Evolutionary conservation across 2,329 filamentous ascomycete genomes (phyloP), one percentile per base, ranked within the genome.

Genomic region (Microcyclosporella mali): DNA sequence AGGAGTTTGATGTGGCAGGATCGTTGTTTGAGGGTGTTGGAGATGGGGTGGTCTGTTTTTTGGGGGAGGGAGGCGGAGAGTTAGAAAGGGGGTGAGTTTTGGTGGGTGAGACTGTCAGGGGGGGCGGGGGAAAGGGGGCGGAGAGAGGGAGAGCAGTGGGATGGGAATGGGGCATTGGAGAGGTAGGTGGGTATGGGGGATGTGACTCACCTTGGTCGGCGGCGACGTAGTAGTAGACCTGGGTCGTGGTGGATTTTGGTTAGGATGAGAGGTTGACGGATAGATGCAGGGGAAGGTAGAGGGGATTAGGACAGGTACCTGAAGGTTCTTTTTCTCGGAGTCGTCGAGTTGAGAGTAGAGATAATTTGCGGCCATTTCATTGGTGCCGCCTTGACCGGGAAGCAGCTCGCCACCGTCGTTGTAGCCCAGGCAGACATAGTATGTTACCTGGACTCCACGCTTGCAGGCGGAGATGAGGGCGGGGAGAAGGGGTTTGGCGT

Each of bases 1-100:
- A 89, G 75, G 2, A 90, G 69, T 60, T 90, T 90, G 59, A 88
- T 74, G 61, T 89, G 85, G 57, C 85, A 88, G 43, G 75, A 79
- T 1, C 85, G 72, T 28, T 75, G 69, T 62, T 84, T 83, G 60
- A 75, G 77, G 2, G 67, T 72, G 40, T 85, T 81, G 40, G 82
- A 74, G 25, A 89, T 78, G 0, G 85, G 85, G 2, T 64, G 65
- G 0, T 72, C 75, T 60, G n/a, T n/a, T n/a, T n/a, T n/a, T n/a
- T n/a, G n/a, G n/a, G n/a, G n/a, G n/a, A n/a, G n/a, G n/a, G n/a
- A n/a, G n/a, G n/a, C n/a, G n/a, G n/a, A n/a, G n/a, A n/a, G n/a
- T n/a, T n/a, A n/a, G n/a, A n/a, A n/a, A n/a, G n/a, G n/a, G n/a
- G n/a, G n/a, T n/a, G n/a, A n/a, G n/a, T n/a, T n/a, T n/a, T n/a